phyloP scores from a whole-genome alignment of 208 protist species.

The Vickermania ingenoplastis region DNA sequence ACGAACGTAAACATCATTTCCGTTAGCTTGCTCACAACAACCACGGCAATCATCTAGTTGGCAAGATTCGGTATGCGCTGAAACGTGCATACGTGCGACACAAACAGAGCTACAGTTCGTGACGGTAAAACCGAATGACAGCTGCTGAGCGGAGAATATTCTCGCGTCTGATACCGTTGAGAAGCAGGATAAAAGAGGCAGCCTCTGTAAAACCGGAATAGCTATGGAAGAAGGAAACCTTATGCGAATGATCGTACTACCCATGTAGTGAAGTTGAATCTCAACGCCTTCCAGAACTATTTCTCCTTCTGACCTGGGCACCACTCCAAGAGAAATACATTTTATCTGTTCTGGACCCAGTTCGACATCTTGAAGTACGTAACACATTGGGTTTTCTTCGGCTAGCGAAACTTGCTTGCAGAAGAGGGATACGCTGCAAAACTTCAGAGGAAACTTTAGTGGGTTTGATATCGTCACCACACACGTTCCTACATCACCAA shows the following conservation, averaged over 20 bases:
- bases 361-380: constrained; percentile 41
- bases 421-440: constrained; percentile 46
- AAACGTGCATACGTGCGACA: constrained; percentile 52
- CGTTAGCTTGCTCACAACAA: constrained; percentile 59
- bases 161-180: constrained; percentile 60
- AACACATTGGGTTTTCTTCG: constrained; percentile 33
- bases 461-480: constrained; percentile 66
- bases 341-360: constrained; percentile 35
- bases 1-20: constrained; percentile 24
- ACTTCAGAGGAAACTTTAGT: constrained; percentile 24
- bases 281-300: constrained; percentile 59
- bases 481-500: constrained; percentile 71
- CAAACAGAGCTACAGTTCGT: constrained; percentile 64
- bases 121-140: constrained; percentile 54
- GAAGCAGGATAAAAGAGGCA: constrained; percentile 70
- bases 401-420: constrained; percentile 16
- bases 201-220: constrained; percentile 64
- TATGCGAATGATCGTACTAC: constrained; percentile 16
- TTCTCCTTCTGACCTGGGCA: constrained; percentile 48
- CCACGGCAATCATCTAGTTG: constrained; percentile 75
- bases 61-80: constrained; percentile 72
- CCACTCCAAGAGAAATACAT: constrained; percentile 51
- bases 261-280: constrained; percentile 22
- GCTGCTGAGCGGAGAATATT: constrained; percentile 71
- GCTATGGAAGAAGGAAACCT: constrained; percentile 24